A percentile compares a stretch with the other conserved stretches of the same genome.
These are phyloP conservation scores for Coemansia sp. DNA, from an alignment of 192 early-diverging fungal genomes.

Conservation along the genomic window DNA sequence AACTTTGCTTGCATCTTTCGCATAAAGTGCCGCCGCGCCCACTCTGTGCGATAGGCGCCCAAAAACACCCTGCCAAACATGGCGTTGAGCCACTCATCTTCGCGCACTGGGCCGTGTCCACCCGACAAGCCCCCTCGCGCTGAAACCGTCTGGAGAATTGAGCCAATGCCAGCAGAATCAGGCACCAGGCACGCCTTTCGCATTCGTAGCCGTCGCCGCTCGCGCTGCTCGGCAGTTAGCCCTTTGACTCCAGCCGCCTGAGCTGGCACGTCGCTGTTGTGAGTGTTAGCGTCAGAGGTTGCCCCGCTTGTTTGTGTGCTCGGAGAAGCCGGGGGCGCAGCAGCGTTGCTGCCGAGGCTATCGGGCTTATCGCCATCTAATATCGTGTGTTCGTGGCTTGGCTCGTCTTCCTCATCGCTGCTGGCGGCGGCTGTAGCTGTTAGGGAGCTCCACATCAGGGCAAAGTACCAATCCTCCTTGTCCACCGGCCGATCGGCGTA, in stretches of 20 bases:
- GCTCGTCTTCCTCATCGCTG: slow-evolving; percentile 31
- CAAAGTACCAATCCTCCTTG: slow-evolving; percentile 93
- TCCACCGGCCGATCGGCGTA: slow-evolving; percentile 65
- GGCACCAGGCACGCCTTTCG: slow-evolving; percentile 42
- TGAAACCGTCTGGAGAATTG: slow-evolving; percentile 37
- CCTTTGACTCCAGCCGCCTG: neutral
- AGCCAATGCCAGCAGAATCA: slow-evolving; percentile 26
- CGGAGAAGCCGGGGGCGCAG: neutral
- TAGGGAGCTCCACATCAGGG: slow-evolving; percentile 70
- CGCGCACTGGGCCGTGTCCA: slow-evolving; percentile 43
- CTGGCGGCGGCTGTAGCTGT: slow-evolving; percentile 24
- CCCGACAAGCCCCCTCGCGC: slow-evolving; percentile 34
- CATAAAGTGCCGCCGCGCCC: slow-evolving; percentile 64
- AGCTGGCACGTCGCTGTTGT: neutral
- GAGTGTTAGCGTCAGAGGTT: neutral
- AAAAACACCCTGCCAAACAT: slow-evolving; percentile 82
- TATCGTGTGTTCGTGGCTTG: neutral
- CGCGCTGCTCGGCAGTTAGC: slow-evolving; percentile 26
- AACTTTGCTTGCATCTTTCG: slow-evolving; percentile 68
- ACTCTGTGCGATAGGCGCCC: slow-evolving; percentile 65
- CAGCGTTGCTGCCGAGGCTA: neutral
- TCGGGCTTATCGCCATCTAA: neutral
- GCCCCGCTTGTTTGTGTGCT: neutral
- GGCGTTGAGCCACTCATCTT: slow-evolving; percentile 84
- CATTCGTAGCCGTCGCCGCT: slow-evolving; percentile 27